Evolutionary conservation across 2,329 filamentous ascomycete genomes (phyloP).

Genomic region (Claviceps sp.): DNA sequence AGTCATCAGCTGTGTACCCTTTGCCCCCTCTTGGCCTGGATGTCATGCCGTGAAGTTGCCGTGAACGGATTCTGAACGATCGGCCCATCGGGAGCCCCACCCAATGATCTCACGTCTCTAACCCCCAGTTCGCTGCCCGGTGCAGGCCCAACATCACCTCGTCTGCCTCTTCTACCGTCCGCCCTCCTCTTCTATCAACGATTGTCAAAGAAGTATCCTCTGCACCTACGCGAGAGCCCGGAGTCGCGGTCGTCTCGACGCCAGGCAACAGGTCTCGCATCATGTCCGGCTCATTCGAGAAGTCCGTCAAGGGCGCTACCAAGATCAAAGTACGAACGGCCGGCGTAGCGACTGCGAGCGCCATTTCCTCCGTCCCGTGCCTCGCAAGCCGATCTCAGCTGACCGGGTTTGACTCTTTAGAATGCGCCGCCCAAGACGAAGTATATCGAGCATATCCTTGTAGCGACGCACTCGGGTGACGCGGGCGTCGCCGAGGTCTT

Average conservation of each 20-base stretch:
- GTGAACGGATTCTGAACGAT: background rate
- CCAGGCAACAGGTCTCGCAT: slow-evolving; percentile 9
- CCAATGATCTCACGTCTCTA: background rate
- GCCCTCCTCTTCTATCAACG: slow-evolving; percentile 1
- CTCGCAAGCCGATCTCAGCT: background rate
- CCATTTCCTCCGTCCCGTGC: background rate
- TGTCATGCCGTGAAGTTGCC: background rate
- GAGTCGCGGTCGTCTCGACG: background rate
- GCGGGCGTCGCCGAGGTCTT: slow-evolving; percentile 93
- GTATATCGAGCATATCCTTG: slow-evolving; percentile 95
- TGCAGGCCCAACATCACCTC: slow-evolving; percentile 2
- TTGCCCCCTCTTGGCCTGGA: background rate
- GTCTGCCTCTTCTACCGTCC: background rate
- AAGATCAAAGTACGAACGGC: slow-evolving; percentile 70
- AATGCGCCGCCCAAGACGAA: slow-evolving; percentile 95
- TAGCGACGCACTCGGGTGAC: slow-evolving; percentile 90
- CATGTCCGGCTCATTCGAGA: slow-evolving; percentile 90
- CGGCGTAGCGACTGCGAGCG: background rate
- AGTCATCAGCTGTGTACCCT: too few species aligned
- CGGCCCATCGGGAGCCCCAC: background rate
- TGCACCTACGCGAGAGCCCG: background rate
- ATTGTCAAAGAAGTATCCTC: background rate
- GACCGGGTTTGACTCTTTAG: slow-evolving; percentile 27
- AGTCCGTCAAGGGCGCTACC: slow-evolving; percentile 96
- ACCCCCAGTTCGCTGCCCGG: background rate